Percentiles rank a stretch among this genome's conserved stretches.
Conservation (phyloP, 345 rosid genomes). For the Turnera subulata region DNA sequence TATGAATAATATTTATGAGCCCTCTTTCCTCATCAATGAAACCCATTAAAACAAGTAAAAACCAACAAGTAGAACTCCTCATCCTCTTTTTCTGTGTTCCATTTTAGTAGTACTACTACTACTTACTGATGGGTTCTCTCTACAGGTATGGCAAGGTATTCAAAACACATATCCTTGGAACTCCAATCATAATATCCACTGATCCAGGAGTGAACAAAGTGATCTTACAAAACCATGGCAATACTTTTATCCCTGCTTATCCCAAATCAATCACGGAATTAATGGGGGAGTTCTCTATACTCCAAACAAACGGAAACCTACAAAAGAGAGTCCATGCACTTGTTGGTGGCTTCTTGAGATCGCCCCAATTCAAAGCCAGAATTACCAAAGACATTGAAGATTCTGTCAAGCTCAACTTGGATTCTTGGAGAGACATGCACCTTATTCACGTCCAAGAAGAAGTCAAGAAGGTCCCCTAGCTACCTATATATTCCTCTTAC, state of each 20-base stretch:
- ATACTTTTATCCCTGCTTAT: slow-evolving; percentile 73
- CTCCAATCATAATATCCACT: slow-evolving; percentile 85
- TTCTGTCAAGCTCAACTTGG: slow-evolving; percentile 45
- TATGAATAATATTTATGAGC: too few relatives aligned
- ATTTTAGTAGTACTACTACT: not conserved
- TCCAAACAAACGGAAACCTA: slow-evolving; percentile 64
- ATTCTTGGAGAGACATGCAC: slow-evolving; percentile 55
- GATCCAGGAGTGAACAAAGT: slow-evolving; percentile 91
- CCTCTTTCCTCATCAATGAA: too few relatives aligned
- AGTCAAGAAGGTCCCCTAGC: slow-evolving; percentile 61
- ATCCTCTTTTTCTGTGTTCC: not conserved
- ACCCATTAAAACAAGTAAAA: not conserved
- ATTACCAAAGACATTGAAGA: slow-evolving; percentile 57
- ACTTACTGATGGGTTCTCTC: not conserved
- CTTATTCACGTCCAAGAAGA: slow-evolving; percentile 61
- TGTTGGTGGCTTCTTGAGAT: slow-evolving; percentile 71
- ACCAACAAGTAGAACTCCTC: not conserved
- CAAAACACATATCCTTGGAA: slow-evolving; percentile 84
- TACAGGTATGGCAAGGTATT: slow-evolving; percentile 80
- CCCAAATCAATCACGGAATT: slow-evolving; percentile 74
- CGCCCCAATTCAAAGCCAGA: slow-evolving; percentile 64
- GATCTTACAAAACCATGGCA: slow-evolving; percentile 80
- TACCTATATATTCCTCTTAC: too few relatives aligned
- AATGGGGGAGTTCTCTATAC: slow-evolving; percentile 73
- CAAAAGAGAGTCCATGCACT: slow-evolving; percentile 76